These are phyloP conservation scores for Angomonas ambiguus DNA, from an alignment of 208 protist species.

Conservation along the genomic window DNA sequence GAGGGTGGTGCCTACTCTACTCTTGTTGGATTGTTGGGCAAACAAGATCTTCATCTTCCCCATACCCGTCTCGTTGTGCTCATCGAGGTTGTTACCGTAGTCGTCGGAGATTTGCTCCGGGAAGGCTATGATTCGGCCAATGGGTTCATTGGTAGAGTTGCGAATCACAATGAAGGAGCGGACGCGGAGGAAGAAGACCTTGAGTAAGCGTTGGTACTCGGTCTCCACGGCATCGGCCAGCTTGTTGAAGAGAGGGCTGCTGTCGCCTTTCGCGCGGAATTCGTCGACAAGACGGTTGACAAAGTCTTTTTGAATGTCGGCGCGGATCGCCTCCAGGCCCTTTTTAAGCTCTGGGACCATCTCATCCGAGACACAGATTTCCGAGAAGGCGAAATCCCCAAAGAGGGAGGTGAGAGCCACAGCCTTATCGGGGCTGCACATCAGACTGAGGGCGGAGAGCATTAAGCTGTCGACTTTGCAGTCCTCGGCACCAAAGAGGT, in stretches of 20 bases:
- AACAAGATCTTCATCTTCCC: slow-evolving; percentile 23
- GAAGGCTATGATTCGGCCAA: slow-evolving; percentile 36
- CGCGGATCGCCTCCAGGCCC: slow-evolving; percentile 27
- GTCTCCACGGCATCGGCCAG: slow-evolving; percentile 27
- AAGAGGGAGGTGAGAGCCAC: slow-evolving; percentile 26
- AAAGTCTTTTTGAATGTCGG: slow-evolving; percentile 20
- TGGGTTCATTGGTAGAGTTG: slow-evolving; percentile 21
- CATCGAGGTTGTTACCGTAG: slow-evolving; percentile 64
- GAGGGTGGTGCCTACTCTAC: slow-evolving; percentile 22
- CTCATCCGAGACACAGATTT: slow-evolving; percentile 44
- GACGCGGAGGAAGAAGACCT: slow-evolving; percentile 40
- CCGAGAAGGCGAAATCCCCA: slow-evolving; percentile 39
- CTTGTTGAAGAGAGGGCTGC: slow-evolving; percentile 15
- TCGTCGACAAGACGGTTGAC: slow-evolving; percentile 25
- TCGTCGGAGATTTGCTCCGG: slow-evolving; percentile 46
- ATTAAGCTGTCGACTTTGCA: slow-evolving; percentile 28
- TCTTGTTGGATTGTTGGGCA: slow-evolving; percentile 10
- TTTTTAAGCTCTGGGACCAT: slow-evolving; percentile 28
- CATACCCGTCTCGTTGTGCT: slow-evolving; percentile 33
- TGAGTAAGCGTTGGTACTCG: slow-evolving; percentile 34
- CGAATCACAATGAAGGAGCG: slow-evolving; percentile 34
- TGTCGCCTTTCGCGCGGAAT: slow-evolving; percentile 16
- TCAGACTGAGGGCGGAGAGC: slow-evolving; percentile 23
- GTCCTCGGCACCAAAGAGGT: slow-evolving; percentile 26
- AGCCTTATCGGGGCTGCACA: slow-evolving; percentile 34